Base-by-base conservation (phyloP, 805 yeast genomes). In the Phaffomyces opuntiae region DNA sequence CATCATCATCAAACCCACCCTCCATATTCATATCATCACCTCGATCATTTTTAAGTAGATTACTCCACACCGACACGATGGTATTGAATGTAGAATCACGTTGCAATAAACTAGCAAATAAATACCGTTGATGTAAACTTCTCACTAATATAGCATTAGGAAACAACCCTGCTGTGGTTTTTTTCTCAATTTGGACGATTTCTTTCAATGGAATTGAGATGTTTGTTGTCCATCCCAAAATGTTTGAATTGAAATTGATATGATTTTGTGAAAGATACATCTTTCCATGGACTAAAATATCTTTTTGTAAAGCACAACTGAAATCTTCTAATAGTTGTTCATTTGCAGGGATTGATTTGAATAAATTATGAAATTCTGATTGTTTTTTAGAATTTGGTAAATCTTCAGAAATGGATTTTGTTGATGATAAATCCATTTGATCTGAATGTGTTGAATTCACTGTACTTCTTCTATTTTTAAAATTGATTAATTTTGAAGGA, bases 151-250 rank as follows among this genome's bases (percentile, higher is more conserved):
- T 87, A 1, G 95, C 97, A 61, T 90, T 91, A 31, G 96, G 96
- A 57, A 91, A 88, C 12, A 91, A 68, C 0, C 93, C 96, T 5
- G 90, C 96, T 0, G 96, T 87, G 26, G 80, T 72, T 51, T 80
- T 83, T 63, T 87, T 87, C 58, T 91, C 96, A 53, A 89, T 75
- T 36, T 75, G 73, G 9, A 77, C 74, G 37, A 93, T 78, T 46
- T 89, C 96, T 41, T 76, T 80, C 52, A 82, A 74, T 1, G 88
- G 81, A n/a, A 93, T 75, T 3, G 80, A 74, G 39, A 90, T 65
- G 54, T 78, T 84, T 9, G 96, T 87, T 8, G 88, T 84, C 96
- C 96, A 89, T 3, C 96, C 96, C 36, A 91, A 68, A 38, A 93
- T 73, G 54, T 83, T 85, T 6, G 96, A 84, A 57, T 88, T 83